A percentile compares a stretch with the other conserved stretches of the same genome.
Evolutionary conservation across 2,329 filamentous ascomycete genomes (phyloP).

Genomic region (Aspergillus sojae): DNA sequence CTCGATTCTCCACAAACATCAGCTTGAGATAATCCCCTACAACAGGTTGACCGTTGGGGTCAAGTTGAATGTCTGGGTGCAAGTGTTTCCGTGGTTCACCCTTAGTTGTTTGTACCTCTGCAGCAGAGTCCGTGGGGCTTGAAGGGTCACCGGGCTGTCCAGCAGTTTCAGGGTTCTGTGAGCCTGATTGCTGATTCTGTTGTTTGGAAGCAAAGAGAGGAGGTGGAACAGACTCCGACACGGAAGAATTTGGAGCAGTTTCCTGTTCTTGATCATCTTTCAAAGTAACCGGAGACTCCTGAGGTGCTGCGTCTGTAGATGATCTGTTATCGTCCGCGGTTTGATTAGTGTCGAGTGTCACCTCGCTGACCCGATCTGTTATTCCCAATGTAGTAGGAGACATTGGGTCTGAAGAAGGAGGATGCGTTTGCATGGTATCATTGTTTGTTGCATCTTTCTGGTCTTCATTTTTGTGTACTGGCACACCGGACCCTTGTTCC

Average conservation of each 20-base stretch:
- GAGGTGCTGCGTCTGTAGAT: constrained; percentile 15
- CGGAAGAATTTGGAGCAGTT: constrained; percentile 49
- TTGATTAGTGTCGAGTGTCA: constrained; percentile 64
- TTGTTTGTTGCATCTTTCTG: neutral
- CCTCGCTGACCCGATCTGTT: constrained; percentile 56
- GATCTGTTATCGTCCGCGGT: constrained; percentile 43
- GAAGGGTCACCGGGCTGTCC: constrained; percentile 22
- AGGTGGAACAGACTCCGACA: constrained; percentile 68
- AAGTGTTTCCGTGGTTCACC: constrained; percentile 30
- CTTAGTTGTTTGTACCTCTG: constrained; percentile 25
- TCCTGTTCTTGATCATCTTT: constrained; percentile 13
- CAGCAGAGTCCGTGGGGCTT: constrained; percentile 14
- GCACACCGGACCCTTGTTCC: constrained; percentile 1
- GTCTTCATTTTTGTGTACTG: neutral
- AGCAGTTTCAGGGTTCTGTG: constrained; percentile 21
- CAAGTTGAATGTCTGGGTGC: constrained; percentile 55
- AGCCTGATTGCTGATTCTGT: constrained; percentile 25
- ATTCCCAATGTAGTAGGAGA: constrained; percentile 58
- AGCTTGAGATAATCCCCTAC: constrained; percentile 95
- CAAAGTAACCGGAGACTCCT: constrained; percentile 11
- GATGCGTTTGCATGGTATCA: constrained; percentile 25
- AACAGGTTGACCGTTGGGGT: constrained; percentile 70
- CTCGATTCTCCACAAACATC: constrained; percentile 90
- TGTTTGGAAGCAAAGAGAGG: constrained; percentile 62
- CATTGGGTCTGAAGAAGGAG: constrained; percentile 36